A percentile compares a stretch with the other conserved stretches of the same genome.
phyloP scores from a whole-genome alignment of 139 green algal species.

The Nannochloris sp. region DNA sequence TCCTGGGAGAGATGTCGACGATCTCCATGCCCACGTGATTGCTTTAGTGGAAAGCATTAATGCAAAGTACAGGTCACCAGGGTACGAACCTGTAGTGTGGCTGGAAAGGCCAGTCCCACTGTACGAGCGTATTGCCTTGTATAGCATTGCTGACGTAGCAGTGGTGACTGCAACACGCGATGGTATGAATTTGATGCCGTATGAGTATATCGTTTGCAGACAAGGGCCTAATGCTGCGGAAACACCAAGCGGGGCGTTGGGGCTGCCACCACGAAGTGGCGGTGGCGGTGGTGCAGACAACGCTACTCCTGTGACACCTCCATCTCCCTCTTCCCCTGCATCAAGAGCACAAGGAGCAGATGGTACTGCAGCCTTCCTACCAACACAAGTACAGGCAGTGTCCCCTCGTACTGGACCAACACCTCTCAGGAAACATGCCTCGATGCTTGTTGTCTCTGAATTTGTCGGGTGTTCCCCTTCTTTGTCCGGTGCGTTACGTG shows the following conservation, averaged over 20 bases:
- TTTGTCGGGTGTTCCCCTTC: constrained; percentile 97
- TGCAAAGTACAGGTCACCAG: constrained; percentile 6
- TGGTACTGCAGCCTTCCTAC: not conserved
- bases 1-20: constrained; percentile 62
- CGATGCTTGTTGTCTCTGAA: constrained; percentile 89
- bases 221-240: constrained; percentile 60
- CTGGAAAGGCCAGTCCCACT: constrained; percentile 83
- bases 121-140: constrained; percentile 91
- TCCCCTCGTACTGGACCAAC: not conserved
- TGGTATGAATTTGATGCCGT: constrained; percentile 91
- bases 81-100: constrained; percentile 80
- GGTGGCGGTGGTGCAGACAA: too few species aligned
- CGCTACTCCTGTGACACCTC: not conserved
- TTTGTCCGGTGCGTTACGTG: constrained; percentile 86
- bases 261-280: not conserved
- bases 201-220: constrained; percentile 97
- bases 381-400: not conserved
- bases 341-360: not conserved
- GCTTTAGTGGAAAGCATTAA: constrained; percentile 71
- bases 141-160: constrained; percentile 70
- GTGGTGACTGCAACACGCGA: constrained; percentile 79
- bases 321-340: too few species aligned
- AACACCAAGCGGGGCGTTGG: not conserved
- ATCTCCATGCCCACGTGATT: constrained; percentile 65
- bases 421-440: constrained; percentile 19